phyloP scores from a whole-genome alignment of 164 flowering plant genomes.

The Stephania yunnanensis region DNA sequence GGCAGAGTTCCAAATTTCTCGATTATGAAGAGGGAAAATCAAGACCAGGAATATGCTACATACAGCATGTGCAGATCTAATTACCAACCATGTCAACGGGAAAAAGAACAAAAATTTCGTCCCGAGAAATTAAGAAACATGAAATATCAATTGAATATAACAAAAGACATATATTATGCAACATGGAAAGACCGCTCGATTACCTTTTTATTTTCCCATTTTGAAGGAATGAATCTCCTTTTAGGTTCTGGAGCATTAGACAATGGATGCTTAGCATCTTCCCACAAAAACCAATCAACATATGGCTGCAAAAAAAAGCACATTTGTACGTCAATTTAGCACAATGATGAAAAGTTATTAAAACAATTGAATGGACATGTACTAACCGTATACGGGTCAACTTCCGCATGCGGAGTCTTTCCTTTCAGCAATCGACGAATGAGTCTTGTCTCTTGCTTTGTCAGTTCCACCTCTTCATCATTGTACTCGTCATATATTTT shows the following conservation, averaged over 20 bases:
- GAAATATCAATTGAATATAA: neutral
- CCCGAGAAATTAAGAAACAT: neutral
- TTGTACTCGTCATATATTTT: conserved; percentile 76
- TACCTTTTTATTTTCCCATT: conserved; percentile 85
- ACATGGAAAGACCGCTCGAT: neutral
- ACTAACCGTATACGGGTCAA: conserved; percentile 75
- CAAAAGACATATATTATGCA: neutral
- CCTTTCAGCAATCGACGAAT: conserved; percentile 56
- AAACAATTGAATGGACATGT: neutral
- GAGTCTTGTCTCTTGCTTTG: conserved; percentile 54
- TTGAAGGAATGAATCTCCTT: conserved; percentile 88
- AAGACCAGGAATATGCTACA: neutral
- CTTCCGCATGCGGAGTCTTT: conserved; percentile 88
- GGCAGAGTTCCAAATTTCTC: neutral
- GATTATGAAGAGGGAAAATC: neutral
- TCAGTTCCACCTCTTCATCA: conserved; percentile 80
- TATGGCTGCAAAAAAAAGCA: conserved; percentile 46
- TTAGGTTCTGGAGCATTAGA: conserved; percentile 98
- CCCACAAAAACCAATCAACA: conserved; percentile 85
- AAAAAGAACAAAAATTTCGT: neutral
- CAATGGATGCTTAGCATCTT: conserved; percentile 70
- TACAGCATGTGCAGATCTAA: neutral
- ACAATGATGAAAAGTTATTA: conserved; percentile 2
- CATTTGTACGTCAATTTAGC: neutral
- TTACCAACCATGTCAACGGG: neutral